Evolutionary conservation across 345 rosid species (phyloP).

Genomic region (Conringia planisiliqua): DNA sequence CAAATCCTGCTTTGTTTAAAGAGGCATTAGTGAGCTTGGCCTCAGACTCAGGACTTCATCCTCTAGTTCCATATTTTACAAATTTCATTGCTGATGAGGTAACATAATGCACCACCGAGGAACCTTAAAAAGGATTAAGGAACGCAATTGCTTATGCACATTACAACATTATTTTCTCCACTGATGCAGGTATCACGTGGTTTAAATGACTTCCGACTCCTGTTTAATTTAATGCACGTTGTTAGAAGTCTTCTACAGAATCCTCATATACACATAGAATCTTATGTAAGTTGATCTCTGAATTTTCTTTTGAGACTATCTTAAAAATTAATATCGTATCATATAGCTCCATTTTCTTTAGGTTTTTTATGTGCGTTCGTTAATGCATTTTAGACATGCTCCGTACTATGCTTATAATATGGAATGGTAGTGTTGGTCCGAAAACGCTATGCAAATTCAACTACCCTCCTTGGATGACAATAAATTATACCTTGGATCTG

Average conservation of each 20-base stretch:
- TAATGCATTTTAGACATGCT: background rate
- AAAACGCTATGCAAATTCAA: background rate
- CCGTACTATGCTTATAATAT: background rate
- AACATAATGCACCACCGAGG: conserved; percentile 22
- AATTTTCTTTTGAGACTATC: conserved; percentile 1
- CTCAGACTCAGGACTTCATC: conserved; percentile 95
- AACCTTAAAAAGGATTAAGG: background rate
- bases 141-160: conserved; percentile 7
- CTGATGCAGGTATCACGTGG: conserved; percentile 83
- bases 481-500: background rate
- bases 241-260: conserved; percentile 84
- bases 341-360: conserved; percentile 9
- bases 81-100: conserved; percentile 95
- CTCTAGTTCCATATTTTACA: conserved; percentile 95
- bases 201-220: conserved; percentile 68
- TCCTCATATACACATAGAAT: conserved; percentile 85
- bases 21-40: conserved; percentile 92
- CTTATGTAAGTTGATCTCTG: conserved; percentile 68
- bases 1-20: conserved; percentile 73
- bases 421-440: conserved; percentile 1
- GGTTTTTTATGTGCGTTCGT: background rate
- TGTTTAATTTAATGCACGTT: conserved; percentile 89
- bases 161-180: conserved; percentile 22
- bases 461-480: background rate
- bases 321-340: conserved; percentile 3